A percentile compares a stretch with the other conserved stretches of the same genome.
Conservation (phyloP, 1,284 basidiomycete species). For the Takashimella koratensis region DNA sequence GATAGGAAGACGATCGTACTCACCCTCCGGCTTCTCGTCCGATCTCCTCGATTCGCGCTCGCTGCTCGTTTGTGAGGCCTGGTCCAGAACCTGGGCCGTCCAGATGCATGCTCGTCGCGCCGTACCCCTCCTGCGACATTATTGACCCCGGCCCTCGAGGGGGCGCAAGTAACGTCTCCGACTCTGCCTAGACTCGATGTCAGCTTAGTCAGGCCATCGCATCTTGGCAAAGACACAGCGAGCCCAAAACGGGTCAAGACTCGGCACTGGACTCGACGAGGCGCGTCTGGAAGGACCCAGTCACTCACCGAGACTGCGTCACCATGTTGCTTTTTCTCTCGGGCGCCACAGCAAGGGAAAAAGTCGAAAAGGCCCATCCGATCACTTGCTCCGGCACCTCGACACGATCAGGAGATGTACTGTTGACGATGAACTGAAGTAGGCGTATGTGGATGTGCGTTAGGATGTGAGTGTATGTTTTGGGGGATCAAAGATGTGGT, state of each 20-base stretch:
- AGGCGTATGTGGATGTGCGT: too few species aligned
- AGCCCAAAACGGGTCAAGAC: too few species aligned
- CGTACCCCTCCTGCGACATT: conserved; percentile 11
- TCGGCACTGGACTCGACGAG: too few species aligned
- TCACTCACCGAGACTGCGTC: conserved; percentile 13
- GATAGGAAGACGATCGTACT: background rate
- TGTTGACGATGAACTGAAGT: too few species aligned
- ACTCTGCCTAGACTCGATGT: conserved; percentile 3
- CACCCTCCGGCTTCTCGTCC: conserved; percentile 18
- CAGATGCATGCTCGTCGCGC: background rate
- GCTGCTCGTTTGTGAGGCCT: conserved; percentile 20
- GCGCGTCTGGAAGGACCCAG: background rate
- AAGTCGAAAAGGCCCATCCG: conserved; percentile 22
- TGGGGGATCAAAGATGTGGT: too few species aligned
- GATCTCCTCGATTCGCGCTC: conserved; percentile 19
- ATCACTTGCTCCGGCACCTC: background rate
- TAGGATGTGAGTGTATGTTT: too few species aligned
- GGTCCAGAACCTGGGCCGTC: conserved; percentile 3
- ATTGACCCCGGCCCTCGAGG: conserved; percentile 15
- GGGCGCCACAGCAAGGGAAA: conserved; percentile 23
- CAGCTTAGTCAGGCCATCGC: background rate
- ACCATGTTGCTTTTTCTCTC: conserved; percentile 15
- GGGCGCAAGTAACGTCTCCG: conserved; percentile 11
- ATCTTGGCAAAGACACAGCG: background rate
- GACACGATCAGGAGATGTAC: too few species aligned